Percentiles rank a stretch among this genome's conserved stretches.
These are phyloP conservation scores for Hanseniaspora taiwanica DNA, from an alignment of 805 yeast species.

Conservation along the genomic window DNA sequence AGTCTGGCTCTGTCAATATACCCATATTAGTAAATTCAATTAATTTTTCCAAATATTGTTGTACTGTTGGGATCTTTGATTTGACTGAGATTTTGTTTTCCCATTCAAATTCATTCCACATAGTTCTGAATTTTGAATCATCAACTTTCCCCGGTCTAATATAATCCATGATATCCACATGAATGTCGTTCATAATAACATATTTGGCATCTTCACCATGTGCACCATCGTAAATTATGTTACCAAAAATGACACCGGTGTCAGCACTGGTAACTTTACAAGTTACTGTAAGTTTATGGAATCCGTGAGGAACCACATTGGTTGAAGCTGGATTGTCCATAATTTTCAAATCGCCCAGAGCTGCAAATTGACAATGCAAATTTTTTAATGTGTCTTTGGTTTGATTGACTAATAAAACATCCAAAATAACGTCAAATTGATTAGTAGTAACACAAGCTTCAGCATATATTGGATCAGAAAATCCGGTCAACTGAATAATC, in stretches of 20 bases:
- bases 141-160: slow-evolving; percentile 88
- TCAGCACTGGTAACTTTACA: slow-evolving; percentile 94
- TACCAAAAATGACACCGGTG: slow-evolving; percentile 96
- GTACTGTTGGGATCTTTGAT: slow-evolving; percentile 46
- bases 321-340: slow-evolving; percentile 82
- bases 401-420: slow-evolving; percentile 88
- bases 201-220: slow-evolving; percentile 82
- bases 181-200: slow-evolving; percentile 87
- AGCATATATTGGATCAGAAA: slow-evolving; percentile 94
- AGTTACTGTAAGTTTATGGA: slow-evolving; percentile 78
- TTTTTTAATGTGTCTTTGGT: slow-evolving; percentile 84
- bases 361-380: slow-evolving; percentile 86
- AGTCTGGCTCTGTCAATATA: slow-evolving; percentile 82
- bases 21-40: slow-evolving; percentile 77
- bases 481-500: slow-evolving; percentile 92
- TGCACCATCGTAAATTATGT: slow-evolving; percentile 90
- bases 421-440: slow-evolving; percentile 90
- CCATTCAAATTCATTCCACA: slow-evolving; percentile 99
- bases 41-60: slow-evolving; percentile 64
- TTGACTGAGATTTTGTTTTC: slow-evolving; percentile 91
- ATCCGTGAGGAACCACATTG: slow-evolving; percentile 94
- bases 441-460: slow-evolving; percentile 95
- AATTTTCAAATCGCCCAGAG: slow-evolving; percentile 90
- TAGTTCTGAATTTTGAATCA: slow-evolving; percentile 81
- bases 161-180: slow-evolving; percentile 93